These are phyloP conservation scores for Fusarium sp. DNA, from an alignment of 2,329 filamentous ascomycete species.

Conservation along the genomic window DNA sequence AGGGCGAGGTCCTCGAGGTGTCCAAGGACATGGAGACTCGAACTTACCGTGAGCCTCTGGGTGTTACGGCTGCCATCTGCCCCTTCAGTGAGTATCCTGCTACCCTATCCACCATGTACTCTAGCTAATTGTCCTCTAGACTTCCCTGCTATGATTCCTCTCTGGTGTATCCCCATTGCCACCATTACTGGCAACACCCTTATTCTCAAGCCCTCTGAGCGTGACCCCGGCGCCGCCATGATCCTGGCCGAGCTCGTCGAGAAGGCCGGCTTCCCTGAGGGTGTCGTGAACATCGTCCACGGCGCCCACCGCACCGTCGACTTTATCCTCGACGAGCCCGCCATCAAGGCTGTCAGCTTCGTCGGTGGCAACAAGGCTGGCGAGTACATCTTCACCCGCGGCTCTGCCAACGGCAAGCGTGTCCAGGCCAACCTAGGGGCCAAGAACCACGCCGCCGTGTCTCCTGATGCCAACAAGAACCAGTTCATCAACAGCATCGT, in stretches of 20 bases:
- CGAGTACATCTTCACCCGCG: slow-evolving; percentile 87
- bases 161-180: slow-evolving; percentile 92
- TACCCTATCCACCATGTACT: not conserved
- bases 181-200: slow-evolving; percentile 88
- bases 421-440: slow-evolving; percentile 90
- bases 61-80: slow-evolving; percentile 87
- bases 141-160: slow-evolving; percentile 92
- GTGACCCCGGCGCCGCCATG: slow-evolving; percentile 88
- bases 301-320: slow-evolving; percentile 86
- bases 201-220: slow-evolving; percentile 89
- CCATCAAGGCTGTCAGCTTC: slow-evolving; percentile 89
- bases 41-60: slow-evolving; percentile 85
- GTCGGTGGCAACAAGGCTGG: slow-evolving; percentile 91
- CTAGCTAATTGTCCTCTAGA: slow-evolving; percentile 64
- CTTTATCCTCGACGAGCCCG: slow-evolving; percentile 88
- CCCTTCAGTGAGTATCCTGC: slow-evolving; percentile 79
- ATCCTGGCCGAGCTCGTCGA: slow-evolving; percentile 85
- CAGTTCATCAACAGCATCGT: slow-evolving; percentile 88
- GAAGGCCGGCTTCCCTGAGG: slow-evolving; percentile 86
- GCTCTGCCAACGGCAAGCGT: slow-evolving; percentile 88
- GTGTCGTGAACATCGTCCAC: slow-evolving; percentile 88
- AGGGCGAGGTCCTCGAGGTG: slow-evolving; percentile 87
- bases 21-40: slow-evolving; percentile 92
- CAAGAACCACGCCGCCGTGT: slow-evolving; percentile 89
- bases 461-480: slow-evolving; percentile 93